These are phyloP conservation scores for Mortierella polycephala DNA, from an alignment of 371 early-diverging fungal species.

Conservation along the genomic window DNA sequence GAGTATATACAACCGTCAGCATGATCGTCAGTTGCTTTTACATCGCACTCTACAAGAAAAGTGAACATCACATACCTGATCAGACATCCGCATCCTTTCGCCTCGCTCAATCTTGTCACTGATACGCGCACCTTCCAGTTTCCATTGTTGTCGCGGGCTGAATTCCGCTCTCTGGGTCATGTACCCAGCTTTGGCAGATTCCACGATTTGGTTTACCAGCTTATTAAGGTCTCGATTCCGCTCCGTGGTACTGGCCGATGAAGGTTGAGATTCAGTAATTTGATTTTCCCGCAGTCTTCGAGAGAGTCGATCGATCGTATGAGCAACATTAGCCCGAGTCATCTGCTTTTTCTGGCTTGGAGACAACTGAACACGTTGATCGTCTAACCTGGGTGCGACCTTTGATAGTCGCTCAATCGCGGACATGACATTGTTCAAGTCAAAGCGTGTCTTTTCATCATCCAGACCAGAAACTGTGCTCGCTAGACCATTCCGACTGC, in stretches of 20 bases:
- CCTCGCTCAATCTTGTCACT: slow-evolving; percentile 41
- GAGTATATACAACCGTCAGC: neutral
- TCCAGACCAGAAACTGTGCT: slow-evolving; percentile 3
- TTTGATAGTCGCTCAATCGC: slow-evolving; percentile 61
- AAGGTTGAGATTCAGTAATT: slow-evolving; percentile 26
- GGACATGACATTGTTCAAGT: slow-evolving; percentile 61
- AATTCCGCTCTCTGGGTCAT: slow-evolving; percentile 37
- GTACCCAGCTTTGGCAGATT: slow-evolving; percentile 29
- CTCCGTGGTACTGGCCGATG: slow-evolving; percentile 7
- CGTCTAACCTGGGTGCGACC: slow-evolving; percentile 60
- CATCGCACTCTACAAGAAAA: too few relatives aligned
- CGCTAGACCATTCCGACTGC: neutral
- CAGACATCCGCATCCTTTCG: slow-evolving; percentile 45
- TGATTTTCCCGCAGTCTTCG: slow-evolving; percentile 58
- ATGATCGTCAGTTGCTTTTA: too few relatives aligned
- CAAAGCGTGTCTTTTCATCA: slow-evolving; percentile 55
- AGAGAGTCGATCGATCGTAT: slow-evolving; percentile 55
- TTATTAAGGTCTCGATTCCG: slow-evolving; percentile 32
- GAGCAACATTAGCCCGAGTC: slow-evolving; percentile 29
- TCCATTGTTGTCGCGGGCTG: slow-evolving; percentile 42
- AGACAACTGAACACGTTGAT: slow-evolving; percentile 61
- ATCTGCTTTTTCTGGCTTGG: slow-evolving; percentile 24
- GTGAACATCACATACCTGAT: slow-evolving; percentile 16
- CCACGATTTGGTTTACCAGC: slow-evolving; percentile 45
- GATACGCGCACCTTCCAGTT: slow-evolving; percentile 45